These are phyloP conservation scores for Trametes coccinea DNA, from an alignment of 768 basidiomycete species.

Conservation along the genomic window DNA sequence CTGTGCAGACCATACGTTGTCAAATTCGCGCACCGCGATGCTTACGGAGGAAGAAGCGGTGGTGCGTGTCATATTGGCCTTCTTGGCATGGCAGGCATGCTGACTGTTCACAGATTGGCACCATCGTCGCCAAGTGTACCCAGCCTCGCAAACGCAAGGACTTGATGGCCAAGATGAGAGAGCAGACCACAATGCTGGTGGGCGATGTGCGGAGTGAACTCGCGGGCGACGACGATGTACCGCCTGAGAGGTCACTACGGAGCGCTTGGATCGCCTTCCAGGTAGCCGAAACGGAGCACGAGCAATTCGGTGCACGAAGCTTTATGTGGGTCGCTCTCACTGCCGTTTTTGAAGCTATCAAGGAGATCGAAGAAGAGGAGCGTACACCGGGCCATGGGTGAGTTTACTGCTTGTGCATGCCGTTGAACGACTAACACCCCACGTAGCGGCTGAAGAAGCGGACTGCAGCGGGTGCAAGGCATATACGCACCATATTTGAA, in stretches of 20 bases:
- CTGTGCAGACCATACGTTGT: slow-evolving; percentile 49
- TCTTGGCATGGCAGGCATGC: background rate
- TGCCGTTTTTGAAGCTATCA: slow-evolving; percentile 53
- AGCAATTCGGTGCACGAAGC: slow-evolving; percentile 56
- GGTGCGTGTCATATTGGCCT: background rate
- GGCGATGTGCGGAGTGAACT: slow-evolving; percentile 50
- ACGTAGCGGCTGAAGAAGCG: background rate
- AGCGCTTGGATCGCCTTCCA: slow-evolving; percentile 60
- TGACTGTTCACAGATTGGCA: slow-evolving; percentile 42
- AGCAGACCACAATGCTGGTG: slow-evolving; percentile 55
- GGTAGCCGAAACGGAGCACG: slow-evolving; percentile 38
- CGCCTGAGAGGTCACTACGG: slow-evolving; percentile 42
- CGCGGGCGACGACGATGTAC: slow-evolving; percentile 47
- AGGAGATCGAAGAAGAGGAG: slow-evolving; percentile 44
- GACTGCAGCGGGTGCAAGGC: too few species aligned
- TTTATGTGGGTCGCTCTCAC: slow-evolving; percentile 64
- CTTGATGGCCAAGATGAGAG: slow-evolving; percentile 54
- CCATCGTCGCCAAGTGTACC: slow-evolving; percentile 62
- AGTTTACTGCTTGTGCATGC: background rate
- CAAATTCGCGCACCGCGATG: slow-evolving; percentile 39
- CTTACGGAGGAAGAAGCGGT: slow-evolving; percentile 66
- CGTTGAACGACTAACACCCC: background rate
- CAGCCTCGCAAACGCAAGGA: slow-evolving; percentile 56
- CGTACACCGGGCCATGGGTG: background rate
- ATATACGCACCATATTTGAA: too few species aligned